Base-by-base conservation (phyloP, 129 eudicot species). In the Flaveria robusta region DNA sequence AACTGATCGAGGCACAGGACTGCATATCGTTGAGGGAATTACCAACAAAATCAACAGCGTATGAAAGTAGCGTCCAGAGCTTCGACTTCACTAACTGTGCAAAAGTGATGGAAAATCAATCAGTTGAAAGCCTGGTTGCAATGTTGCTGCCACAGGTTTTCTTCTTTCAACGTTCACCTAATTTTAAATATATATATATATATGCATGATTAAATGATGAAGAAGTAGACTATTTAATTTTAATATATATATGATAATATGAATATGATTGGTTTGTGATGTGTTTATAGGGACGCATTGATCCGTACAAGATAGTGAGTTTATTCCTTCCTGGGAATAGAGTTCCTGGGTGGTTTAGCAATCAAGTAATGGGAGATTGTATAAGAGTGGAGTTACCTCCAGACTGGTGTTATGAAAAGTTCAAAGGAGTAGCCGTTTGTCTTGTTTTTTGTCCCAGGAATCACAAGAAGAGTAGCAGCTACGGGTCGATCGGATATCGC, bases 91-190 rank as follows among this genome's bases (percentile, higher is more conserved):
- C 83, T 0, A 79, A 79, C 59, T 72, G 78, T 14, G 34, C 45
- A 6, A 79, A 79, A 72, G 68, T 79, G 68, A 51, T 79, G 10
- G 78, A 79, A 66, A 79, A 72, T 63, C 83, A 79, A 39, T 39
- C 83, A 1, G 64, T 79, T 3, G 83, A 79, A 79, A 79, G 73
- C 58, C 59, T 79, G 47, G 67, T 79, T 49, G 52, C 78, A 14
- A 65, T 79, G 83, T 51, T 79, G 68, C 78, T 79, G 49, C 78
- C 83, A 72, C 83, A 79, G 83, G 83, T 72, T 34, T n/a, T 47
- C 39, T 34, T 34, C 11, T 27, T 67, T 27, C 62, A 13, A 7
- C 27, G 23, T 77, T 77, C 74, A 50, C 24, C 65, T 34, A 34
- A 34, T 5, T 34, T 34, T 34, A 34, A 4, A 34, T 29, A 29